phyloP scores from a whole-genome alignment of 2,329 filamentous ascomycete species.

The Venturiaceae sp. region DNA sequence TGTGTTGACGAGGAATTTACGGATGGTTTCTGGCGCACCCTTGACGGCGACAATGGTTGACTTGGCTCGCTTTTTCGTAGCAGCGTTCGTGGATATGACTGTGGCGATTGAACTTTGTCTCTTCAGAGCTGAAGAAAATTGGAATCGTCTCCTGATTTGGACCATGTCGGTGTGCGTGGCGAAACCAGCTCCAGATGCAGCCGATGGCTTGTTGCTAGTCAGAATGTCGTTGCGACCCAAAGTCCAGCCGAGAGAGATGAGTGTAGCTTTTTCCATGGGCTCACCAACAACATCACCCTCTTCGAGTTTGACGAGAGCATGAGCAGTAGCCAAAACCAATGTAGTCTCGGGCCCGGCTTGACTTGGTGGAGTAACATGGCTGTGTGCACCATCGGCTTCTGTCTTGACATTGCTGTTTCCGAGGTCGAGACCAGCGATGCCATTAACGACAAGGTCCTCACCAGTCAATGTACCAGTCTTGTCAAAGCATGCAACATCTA shows the following conservation, averaged over 20 bases:
- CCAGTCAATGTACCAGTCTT: constrained; percentile 97
- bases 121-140: constrained; percentile 94
- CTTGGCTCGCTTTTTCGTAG: constrained; percentile 64
- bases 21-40: constrained; percentile 93
- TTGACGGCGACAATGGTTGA: constrained; percentile 93
- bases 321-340: constrained; percentile 85
- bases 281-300: constrained; percentile 96
- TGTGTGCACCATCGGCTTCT: constrained; percentile 75
- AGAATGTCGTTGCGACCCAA: constrained; percentile 85
- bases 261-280: constrained; percentile 96
- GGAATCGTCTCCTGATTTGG: constrained; percentile 93
- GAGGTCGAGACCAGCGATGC: constrained; percentile 80
- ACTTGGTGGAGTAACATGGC: constrained; percentile 61
- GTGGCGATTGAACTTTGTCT: constrained; percentile 91
- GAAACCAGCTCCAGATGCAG: constrained; percentile 35
- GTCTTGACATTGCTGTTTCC: constrained; percentile 56
- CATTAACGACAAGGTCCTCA: constrained; percentile 93
- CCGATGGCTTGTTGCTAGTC: constrained; percentile 50
- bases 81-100: constrained; percentile 60
- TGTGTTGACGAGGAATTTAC: constrained; percentile 76
- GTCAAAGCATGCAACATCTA: constrained; percentile 96
- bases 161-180: constrained; percentile 61
- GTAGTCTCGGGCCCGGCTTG: constrained; percentile 73
- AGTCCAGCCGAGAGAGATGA: constrained; percentile 81
- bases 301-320: constrained; percentile 90